Evolutionary conservation across 225 moss, liverwort and hornwort species (phyloP).

Genomic region (Takakia lepidozioides): DNA sequence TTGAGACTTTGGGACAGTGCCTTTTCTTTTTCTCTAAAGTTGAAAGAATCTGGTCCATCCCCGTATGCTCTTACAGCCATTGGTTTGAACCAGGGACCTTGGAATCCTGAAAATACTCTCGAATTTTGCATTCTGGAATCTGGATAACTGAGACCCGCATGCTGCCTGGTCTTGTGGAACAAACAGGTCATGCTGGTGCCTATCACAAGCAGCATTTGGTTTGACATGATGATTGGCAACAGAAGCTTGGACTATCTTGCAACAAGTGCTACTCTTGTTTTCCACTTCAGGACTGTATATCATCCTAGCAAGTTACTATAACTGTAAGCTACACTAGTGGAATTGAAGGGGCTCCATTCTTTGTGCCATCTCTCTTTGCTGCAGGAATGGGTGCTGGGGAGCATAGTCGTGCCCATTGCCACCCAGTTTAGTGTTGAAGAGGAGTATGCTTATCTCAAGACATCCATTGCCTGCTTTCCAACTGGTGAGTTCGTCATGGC

Average conservation of each 20-base stretch:
- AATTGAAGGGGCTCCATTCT: not conserved
- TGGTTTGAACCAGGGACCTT: not conserved
- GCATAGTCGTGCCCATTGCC: slow-evolving; percentile 84
- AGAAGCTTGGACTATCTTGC: too few relatives aligned
- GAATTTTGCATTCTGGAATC: too few relatives aligned
- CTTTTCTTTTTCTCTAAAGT: not conserved
- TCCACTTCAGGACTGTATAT: not conserved
- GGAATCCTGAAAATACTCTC: too few relatives aligned
- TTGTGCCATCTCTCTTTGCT: not conserved
- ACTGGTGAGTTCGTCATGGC: slow-evolving; percentile 41
- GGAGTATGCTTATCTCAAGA: slow-evolving; percentile 80
- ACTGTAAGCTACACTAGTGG: not conserved
- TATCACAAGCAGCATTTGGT: too few relatives aligned
- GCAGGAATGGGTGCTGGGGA: slow-evolving; percentile 89
- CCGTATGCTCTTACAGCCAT: not conserved
- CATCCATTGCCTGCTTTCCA: slow-evolving; percentile 79
- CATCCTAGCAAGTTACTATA: not conserved
- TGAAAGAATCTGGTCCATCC: not conserved
- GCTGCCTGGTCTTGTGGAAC: too few relatives aligned
- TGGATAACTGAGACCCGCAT: too few relatives aligned
- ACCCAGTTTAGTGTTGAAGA: slow-evolving; percentile 73
- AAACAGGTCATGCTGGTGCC: too few relatives aligned
- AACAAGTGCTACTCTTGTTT: too few relatives aligned
- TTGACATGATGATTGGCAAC: too few relatives aligned
- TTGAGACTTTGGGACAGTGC: too few relatives aligned